Evolutionary conservation across 306 rosid species (phyloP).

Genomic region (Dicorynia guianensis): DNA sequence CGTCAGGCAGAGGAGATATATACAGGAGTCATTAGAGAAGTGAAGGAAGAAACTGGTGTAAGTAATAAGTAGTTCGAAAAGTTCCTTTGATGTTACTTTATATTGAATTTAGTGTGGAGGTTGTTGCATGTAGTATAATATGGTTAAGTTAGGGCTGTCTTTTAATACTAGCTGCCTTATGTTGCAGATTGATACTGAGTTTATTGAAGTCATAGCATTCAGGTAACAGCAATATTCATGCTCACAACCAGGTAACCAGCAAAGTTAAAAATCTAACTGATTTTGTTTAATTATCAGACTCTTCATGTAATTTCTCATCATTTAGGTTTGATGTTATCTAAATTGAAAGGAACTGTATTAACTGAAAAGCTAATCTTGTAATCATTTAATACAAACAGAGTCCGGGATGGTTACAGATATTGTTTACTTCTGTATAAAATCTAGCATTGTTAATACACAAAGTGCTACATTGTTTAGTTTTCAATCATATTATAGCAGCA

Average conservation of each 20-base stretch:
- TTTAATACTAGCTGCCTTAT: constrained; percentile 35
- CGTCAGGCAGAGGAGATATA: constrained; percentile 90
- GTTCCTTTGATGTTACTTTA: constrained; percentile 14
- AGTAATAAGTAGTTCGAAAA: constrained; percentile 24
- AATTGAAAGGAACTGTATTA: constrained; percentile 6
- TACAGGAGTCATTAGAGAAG: constrained; percentile 94
- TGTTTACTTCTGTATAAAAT: too few relatives aligned
- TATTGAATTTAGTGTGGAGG: constrained; percentile 9
- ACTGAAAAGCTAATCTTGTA: not conserved
- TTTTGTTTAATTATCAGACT: constrained; percentile 1
- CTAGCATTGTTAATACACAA: not conserved
- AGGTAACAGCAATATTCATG: constrained; percentile 55
- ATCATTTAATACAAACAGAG: not conserved
- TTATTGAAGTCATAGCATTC: constrained; percentile 93
- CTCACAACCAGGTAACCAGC: not conserved
- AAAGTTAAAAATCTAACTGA: not conserved
- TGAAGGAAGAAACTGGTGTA: constrained; percentile 97
- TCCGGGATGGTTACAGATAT: not conserved
- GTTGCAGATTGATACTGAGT: constrained; percentile 87
- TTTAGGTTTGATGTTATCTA: constrained; percentile 1
- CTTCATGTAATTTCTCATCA: not conserved
- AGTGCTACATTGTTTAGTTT: not conserved
- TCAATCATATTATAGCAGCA: constrained; percentile 1
- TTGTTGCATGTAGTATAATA: not conserved
- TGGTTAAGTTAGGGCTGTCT: constrained; percentile 12